Evolutionary conservation across 768 basidiomycete species (phyloP).

Genomic region (Suillus clintonianus): DNA sequence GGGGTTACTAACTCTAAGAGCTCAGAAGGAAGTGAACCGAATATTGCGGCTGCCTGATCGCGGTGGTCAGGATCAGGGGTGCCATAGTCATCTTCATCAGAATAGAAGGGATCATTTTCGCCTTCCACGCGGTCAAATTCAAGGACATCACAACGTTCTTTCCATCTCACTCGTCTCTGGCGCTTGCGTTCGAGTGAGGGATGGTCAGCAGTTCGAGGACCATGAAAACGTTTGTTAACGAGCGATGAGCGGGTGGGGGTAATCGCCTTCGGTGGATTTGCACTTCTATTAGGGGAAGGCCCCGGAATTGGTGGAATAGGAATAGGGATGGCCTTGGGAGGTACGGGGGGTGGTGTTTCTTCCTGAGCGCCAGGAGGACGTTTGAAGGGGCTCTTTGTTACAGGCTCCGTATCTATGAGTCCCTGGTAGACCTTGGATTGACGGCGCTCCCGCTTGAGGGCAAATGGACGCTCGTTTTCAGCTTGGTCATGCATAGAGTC

Average conservation of each 20-base stretch:
- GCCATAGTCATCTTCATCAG: conserved; percentile 34
- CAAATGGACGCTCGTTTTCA: conserved; percentile 71
- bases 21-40: conserved; percentile 45
- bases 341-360: conserved; percentile 30
- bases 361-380: conserved; percentile 29
- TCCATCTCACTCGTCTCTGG: conserved; percentile 71
- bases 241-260: conserved; percentile 60
- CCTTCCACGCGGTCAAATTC: conserved; percentile 74
- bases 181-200: conserved; percentile 35
- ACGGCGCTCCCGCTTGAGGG: conserved; percentile 69
- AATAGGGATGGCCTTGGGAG: conserved; percentile 31
- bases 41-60: conserved; percentile 11
- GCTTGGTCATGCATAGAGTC: conserved; percentile 70
- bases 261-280: conserved; percentile 20
- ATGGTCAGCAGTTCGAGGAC: conserved; percentile 62
- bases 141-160: conserved; percentile 78
- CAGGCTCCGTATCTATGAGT: conserved; percentile 73
- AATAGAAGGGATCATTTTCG: conserved; percentile 49
- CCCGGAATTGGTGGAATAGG: conserved; percentile 25
- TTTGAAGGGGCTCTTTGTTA: conserved; percentile 82
- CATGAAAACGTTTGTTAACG: conserved; percentile 72
- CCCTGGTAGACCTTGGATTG: conserved; percentile 77
- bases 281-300: conserved; percentile 41
- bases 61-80: conserved; percentile 18
- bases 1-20: conserved; percentile 59